A percentile compares a stretch with the other conserved stretches of the same genome.
phyloP scores from a whole-genome alignment of 1,139 yeast species.

The Meyerozyma smithsonii region DNA sequence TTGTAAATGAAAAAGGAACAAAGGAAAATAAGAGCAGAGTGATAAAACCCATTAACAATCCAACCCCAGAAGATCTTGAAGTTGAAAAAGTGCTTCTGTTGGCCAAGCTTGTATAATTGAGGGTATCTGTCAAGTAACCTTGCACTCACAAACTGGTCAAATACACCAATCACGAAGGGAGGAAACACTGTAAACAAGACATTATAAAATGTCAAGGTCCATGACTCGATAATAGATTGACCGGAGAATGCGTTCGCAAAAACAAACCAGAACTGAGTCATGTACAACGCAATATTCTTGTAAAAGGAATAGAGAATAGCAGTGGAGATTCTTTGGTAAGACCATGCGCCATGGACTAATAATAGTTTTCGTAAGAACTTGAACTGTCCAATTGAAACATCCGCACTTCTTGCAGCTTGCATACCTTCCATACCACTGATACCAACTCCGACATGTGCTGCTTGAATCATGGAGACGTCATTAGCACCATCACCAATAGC shows the following conservation, averaged over 20 bases:
- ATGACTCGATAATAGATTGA: slow-evolving; percentile 92
- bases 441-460: slow-evolving; percentile 98
- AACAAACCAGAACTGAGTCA: slow-evolving; percentile 98
- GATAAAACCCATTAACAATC: slow-evolving; percentile 93
- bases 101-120: slow-evolving; percentile 87
- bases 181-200: slow-evolving; percentile 95
- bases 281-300: slow-evolving; percentile 89
- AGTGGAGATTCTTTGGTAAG: slow-evolving; percentile 87
- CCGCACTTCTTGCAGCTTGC: slow-evolving; percentile 99
- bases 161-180: slow-evolving; percentile 92
- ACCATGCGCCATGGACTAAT: slow-evolving; percentile 96
- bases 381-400: slow-evolving; percentile 95
- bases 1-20: slow-evolving; percentile 67
- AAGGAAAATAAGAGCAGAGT: slow-evolving; percentile 79
- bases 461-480: slow-evolving; percentile 98
- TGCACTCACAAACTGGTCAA: slow-evolving; percentile 94
- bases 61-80: slow-evolving; percentile 96
- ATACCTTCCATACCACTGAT: slow-evolving; percentile 99
- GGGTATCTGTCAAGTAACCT: slow-evolving; percentile 88
- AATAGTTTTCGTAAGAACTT: slow-evolving; percentile 74
- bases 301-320: slow-evolving; percentile 93
- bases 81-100: slow-evolving; percentile 80
- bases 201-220: slow-evolving; percentile 96
- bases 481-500: slow-evolving; percentile 99
- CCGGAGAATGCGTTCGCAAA: slow-evolving; percentile 92